Evolutionary conservation across 164 flowering plant species (phyloP), one percentile per base, ranked within the genome.

Genomic region (Piper betle): DNA sequence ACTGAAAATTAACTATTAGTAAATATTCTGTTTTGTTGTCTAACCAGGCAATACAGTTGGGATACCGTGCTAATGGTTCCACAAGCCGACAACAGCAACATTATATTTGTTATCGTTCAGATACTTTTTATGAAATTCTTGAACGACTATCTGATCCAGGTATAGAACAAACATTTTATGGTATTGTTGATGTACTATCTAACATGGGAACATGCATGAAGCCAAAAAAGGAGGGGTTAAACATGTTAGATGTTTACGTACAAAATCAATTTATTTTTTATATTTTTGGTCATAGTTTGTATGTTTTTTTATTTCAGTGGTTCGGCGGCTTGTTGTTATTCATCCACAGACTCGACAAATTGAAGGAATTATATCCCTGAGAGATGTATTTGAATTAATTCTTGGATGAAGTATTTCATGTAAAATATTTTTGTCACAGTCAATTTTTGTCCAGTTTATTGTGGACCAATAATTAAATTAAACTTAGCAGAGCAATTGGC

Each of bases 271-370:
- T 46, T 46, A 46, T 10, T 46, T 46, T 46, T 42, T 0, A 46
- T 10, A 46, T 10, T 15, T 46, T 46, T 25, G 33, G 33, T 25
- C 33, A 25, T 25, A 25, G 2, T 25, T 25, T 25, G 33, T 25
- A 25, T 25, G 33, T 10, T 43, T 20, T 37, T 18, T 56, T 48
- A 53, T 67, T 62, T 61, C 81, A 82, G 86, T 71, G 67, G 82
- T 75, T 52, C 63, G 86, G 64, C 72, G 83, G 52, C 68, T 82
- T 38, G 73, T 80, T 59, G 74, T 82, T 61, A 77, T 82, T 58
- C 79, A 80, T 63, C 80, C 83, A 62, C 80, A 82, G 19, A 80
- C 78, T 74, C 76, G 74, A 69, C 83, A 82, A 7, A 86, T 84
- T 50, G 84, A 84, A 71, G 89, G 89, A 50, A 78, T 84, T 61